Evolutionary conservation across 2,329 filamentous ascomycete genomes (phyloP).

Genomic region (Pseudocercospora ulei): DNA sequence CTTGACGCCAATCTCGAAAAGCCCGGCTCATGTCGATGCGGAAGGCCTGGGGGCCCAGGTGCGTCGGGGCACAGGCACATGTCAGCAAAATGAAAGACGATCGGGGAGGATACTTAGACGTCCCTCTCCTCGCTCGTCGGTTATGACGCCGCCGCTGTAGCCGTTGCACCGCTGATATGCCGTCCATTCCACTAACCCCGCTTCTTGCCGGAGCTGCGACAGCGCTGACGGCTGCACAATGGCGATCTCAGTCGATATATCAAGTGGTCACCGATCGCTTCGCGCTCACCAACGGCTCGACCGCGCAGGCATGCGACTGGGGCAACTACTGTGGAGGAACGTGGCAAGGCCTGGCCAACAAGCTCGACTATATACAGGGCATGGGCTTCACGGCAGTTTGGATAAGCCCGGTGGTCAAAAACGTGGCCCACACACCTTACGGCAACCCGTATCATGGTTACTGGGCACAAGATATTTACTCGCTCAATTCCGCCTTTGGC

Average conservation of each 20-base stretch:
- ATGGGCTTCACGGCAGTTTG: slow-evolving; percentile 42
- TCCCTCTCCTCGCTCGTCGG: neutral
- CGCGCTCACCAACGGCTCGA: slow-evolving; percentile 42
- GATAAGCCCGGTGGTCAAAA: slow-evolving; percentile 38
- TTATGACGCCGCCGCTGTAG: neutral
- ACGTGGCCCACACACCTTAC: slow-evolving; percentile 35
- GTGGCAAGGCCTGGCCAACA: slow-evolving; percentile 39
- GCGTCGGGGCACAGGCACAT: neutral
- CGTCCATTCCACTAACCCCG: neutral
- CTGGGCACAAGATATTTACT: slow-evolving; percentile 20
- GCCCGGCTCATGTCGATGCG: slow-evolving; percentile 5
- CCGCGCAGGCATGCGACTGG: slow-evolving; percentile 39
- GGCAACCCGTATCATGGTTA: slow-evolving; percentile 40
- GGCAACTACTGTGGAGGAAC: slow-evolving; percentile 42
- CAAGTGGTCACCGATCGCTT: slow-evolving; percentile 51
- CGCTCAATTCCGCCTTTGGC: slow-evolving; percentile 42
- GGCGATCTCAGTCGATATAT: slow-evolving; percentile 48
- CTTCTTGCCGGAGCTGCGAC: slow-evolving; percentile 13
- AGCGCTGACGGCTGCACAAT: slow-evolving; percentile 19
- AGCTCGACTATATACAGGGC: slow-evolving; percentile 43
- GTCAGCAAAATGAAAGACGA: neutral
- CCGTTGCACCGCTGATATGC: slow-evolving; percentile 1
- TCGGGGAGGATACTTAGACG: slow-evolving; percentile 7
- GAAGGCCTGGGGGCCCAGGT: neutral
- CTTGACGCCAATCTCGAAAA: slow-evolving; percentile 6